Evolutionary conservation across 2,329 filamentous ascomycete genomes (phyloP), one percentile per base, ranked within the genome.

Genomic region (Cordyceps cateniannulata): DNA sequence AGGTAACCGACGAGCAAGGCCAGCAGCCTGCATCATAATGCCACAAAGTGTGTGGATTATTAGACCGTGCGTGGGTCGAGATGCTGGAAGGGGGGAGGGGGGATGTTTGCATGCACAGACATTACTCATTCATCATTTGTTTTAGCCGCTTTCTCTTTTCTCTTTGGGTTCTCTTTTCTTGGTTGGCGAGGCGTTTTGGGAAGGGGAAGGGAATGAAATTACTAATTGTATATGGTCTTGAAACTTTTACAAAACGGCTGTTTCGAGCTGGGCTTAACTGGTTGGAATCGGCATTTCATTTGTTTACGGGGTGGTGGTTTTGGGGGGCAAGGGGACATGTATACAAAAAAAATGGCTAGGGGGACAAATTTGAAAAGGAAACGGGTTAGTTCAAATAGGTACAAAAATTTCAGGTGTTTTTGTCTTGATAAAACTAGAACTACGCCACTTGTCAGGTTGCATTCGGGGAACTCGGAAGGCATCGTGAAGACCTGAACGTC

Each of bases 151-250:
- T 32, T 35, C 32, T 9, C 2, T 32, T 32, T 35, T 35, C 9
- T 35, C 10, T 35, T 35, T 14, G 10, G 32, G 7, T 38, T 49
- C 14, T 48, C 35, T 25, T 48, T 48, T 48, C 44, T 57, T 18
- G 44, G 44, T 48, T 57, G 54, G 54, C 54, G 54, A 48, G 54
- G 54, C 54, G 54, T 57, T 57, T 49, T 16, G 25, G 25, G 32
- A 35, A 10, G 10, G 32, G 32, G 32, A 35, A 35, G 32, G 32
- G 4, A 35, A 45, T 24, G 53, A 20, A 56, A 54, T 54, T 54
- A 25, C 48, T 50, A 29, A 50, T 50, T 50, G 27, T 29, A 50
- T 35, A 20, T 32, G 25, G 14, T 5, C 32, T 50, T 24, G 48
- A 35, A 50, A 32, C 27, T 50, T n/a, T 42, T 25, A 6, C 25